Evolutionary conservation across 352 stramenopile species (phyloP), one percentile per base, ranked within the genome.

Genomic region (Detonula confervacea): DNA sequence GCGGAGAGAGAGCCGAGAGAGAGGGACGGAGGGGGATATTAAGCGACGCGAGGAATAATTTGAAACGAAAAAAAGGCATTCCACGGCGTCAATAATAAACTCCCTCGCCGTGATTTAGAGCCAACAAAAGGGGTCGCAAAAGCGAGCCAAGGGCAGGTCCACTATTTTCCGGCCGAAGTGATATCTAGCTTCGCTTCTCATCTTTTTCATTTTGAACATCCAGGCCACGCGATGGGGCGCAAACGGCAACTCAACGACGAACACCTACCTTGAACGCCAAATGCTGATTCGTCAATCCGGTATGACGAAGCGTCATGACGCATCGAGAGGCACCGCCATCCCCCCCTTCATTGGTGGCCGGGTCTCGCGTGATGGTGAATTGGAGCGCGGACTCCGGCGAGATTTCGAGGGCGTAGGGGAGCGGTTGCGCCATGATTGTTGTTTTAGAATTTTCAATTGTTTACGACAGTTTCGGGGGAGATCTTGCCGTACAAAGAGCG

Each of bases 191-290:
- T n/a, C n/a, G n/a, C n/a, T n/a, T n/a, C n/a, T n/a, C n/a, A n/a
- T n/a, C n/a, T n/a, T n/a, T n/a, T n/a, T n/a, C n/a, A n/a, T n/a
- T n/a, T n/a, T n/a, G n/a, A n/a, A n/a, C n/a, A n/a, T n/a, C n/a
- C n/a, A n/a, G n/a, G n/a, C n/a, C n/a, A n/a, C n/a, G n/a, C n/a
- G n/a, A n/a, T n/a, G n/a, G n/a, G n/a, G n/a, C n/a, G n/a, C n/a
- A n/a, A n/a, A n/a, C n/a, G n/a, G n/a, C n/a, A n/a, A 47, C 46
- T 42, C 11, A 42, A 42, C 33, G 16, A 52, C 16, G 20, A 59
- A 33, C 8, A 85, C 83, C 22, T 33, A 90, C 84, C 81, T 91
- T 91, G 62, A 91, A 93, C 8, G 88, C 88, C 61, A 93, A 66
- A 74, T 80, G 59, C 49, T 86, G 77, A 18, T 79, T 83, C 0